Evolutionary conservation across 495 filamentous ascomycete species (phyloP).

Genomic region (Hypoxylon subgilvum): DNA sequence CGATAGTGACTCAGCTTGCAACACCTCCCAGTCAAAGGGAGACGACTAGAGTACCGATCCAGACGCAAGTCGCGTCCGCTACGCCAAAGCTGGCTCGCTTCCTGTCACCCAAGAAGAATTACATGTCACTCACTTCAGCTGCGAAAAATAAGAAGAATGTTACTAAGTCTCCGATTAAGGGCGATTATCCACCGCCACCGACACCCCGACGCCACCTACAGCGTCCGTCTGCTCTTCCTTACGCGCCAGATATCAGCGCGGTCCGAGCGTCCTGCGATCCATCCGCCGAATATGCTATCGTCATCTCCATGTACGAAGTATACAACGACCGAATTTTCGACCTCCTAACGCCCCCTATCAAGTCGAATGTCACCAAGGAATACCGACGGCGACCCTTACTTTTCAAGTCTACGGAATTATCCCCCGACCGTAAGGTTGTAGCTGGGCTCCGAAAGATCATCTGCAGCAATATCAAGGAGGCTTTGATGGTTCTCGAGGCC

Average conservation of each 20-base stretch:
- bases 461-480: constrained; percentile 83
- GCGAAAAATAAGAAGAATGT: constrained; percentile 45
- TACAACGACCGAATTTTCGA: constrained; percentile 99
- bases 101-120: constrained; percentile 44
- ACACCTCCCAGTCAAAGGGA: constrained; percentile 31
- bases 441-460: constrained; percentile 90
- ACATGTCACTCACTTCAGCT: constrained; percentile 51
- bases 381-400: constrained; percentile 73
- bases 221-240: constrained; percentile 68
- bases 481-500: constrained; percentile 87
- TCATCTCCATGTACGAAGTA: constrained; percentile 98
- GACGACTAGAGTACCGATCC: background rate
- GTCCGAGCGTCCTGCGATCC: constrained; percentile 70
- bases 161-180: constrained; percentile 51
- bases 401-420: constrained; percentile 86
- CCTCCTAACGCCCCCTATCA: constrained; percentile 68
- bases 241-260: constrained; percentile 74
- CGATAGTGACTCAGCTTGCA: constrained; percentile 24
- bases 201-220: constrained; percentile 65
- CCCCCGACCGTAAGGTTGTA: constrained; percentile 86
- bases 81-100: constrained; percentile 38
- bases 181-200: constrained; percentile 50
- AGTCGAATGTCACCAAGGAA: constrained; percentile 64
- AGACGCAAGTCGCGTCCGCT: constrained; percentile 29
- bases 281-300: constrained; percentile 81